These are phyloP conservation scores for Hydnum rufescens DNA, from an alignment of 768 basidiomycete genomes.

Conservation along the genomic window DNA sequence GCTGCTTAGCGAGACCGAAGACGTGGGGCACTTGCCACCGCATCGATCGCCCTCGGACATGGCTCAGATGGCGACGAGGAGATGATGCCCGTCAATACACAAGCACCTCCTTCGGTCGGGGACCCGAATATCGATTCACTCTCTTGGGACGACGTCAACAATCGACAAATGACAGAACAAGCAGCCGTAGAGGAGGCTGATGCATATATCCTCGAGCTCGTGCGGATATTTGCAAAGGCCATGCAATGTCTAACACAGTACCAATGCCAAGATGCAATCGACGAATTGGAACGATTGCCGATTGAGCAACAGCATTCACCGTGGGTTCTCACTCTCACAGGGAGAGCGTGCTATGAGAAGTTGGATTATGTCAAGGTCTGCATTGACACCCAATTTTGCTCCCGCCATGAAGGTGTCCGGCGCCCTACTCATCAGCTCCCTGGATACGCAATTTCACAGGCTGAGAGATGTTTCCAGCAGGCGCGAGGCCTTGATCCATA, in stretches of 20 bases:
- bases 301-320: slow-evolving; percentile 50
- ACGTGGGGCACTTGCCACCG: too few relatives aligned
- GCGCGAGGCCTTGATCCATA: slow-evolving; percentile 77
- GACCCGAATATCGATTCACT: too few relatives aligned
- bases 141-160: slow-evolving; percentile 47
- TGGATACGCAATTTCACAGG: slow-evolving; percentile 36
- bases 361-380: slow-evolving; percentile 77
- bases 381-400: slow-evolving; percentile 1
- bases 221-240: slow-evolving; percentile 65
- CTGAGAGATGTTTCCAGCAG: slow-evolving; percentile 72
- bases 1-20: too few relatives aligned
- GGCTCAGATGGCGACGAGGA: neutral
- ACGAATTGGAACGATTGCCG: slow-evolving; percentile 60
- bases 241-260: slow-evolving; percentile 55
- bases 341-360: slow-evolving; percentile 75
- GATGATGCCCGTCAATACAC: neutral
- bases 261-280: slow-evolving; percentile 53
- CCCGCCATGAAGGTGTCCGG: neutral
- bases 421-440: neutral
- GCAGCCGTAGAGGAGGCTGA: slow-evolving; percentile 61
- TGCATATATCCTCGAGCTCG: slow-evolving; percentile 60
- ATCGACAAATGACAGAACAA: slow-evolving; percentile 38
- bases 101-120: too few relatives aligned
- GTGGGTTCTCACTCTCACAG: slow-evolving; percentile 65
- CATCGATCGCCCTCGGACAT: too few relatives aligned